Evolutionary conservation across 306 rosid genomes (phyloP).

Genomic region (Heteromeles arbutifolia): DNA sequence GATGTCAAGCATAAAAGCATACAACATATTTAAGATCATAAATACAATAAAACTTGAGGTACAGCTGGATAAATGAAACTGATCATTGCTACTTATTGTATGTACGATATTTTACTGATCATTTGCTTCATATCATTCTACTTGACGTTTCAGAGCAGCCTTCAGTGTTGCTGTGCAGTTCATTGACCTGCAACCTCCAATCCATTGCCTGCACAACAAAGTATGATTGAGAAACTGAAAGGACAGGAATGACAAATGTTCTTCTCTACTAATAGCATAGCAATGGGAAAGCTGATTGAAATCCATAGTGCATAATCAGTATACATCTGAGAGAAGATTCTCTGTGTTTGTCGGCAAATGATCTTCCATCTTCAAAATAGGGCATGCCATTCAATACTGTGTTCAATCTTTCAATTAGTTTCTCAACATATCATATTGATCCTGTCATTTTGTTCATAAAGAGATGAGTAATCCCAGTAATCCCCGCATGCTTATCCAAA

Average conservation of each 20-base stretch:
- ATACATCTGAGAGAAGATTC: background rate
- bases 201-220: conserved; percentile 57
- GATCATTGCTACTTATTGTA: background rate
- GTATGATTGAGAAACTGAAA: background rate
- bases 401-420: background rate
- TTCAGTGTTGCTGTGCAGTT: background rate
- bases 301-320: background rate
- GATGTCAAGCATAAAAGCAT: background rate
- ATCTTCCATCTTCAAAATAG: background rate
- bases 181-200: conserved; percentile 64
- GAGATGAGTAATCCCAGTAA: background rate
- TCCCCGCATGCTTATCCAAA: background rate
- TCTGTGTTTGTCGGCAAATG: background rate
- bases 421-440: background rate
- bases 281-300: background rate
- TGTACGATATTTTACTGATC: no score
- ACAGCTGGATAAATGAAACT: background rate
- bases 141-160: background rate
- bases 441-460: background rate
- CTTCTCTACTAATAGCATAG: background rate
- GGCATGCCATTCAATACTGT: background rate
- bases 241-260: background rate
- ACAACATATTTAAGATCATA: background rate
- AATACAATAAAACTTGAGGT: background rate
- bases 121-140: background rate